Evolutionary conservation across 1,284 basidiomycete species (phyloP).

Genomic region (Flammula alnicola): DNA sequence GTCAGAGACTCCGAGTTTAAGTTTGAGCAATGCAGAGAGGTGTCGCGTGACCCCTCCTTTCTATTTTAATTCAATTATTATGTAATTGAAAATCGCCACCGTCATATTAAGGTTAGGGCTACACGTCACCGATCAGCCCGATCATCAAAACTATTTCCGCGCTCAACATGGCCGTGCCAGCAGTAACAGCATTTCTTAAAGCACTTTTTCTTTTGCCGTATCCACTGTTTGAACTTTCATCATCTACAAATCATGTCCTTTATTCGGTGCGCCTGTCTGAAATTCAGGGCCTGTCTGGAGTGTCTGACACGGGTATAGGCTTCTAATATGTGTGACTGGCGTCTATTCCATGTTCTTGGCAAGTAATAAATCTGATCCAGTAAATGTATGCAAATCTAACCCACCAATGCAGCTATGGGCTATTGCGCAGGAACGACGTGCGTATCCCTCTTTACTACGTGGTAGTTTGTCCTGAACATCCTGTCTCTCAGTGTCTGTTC

Average conservation of each 20-base stretch:
- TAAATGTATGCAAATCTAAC: constrained; percentile 19
- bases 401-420: constrained; percentile 71
- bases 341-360: constrained; percentile 84
- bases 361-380: constrained; percentile 12
- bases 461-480: constrained; percentile 1
- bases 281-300: background rate
- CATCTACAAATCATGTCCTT: constrained; percentile 38
- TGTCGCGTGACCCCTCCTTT: constrained; percentile 17
- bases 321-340: constrained; percentile 67
- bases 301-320: constrained; percentile 39
- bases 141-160: constrained; percentile 16
- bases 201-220: constrained; percentile 7
- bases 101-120: constrained; percentile 35
- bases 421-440: constrained; percentile 89
- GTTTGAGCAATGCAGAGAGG: no score
- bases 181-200: constrained; percentile 14
- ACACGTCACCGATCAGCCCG: constrained; percentile 33
- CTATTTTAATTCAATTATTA: no score
- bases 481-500: constrained; percentile 76
- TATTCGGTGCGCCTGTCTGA: constrained; percentile 35
- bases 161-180: constrained; percentile 5
- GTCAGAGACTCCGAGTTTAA: constrained; percentile 16
- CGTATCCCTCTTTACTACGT: constrained; percentile 32
- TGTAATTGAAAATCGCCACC: constrained; percentile 17
- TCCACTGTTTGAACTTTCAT: background rate